Evolutionary conservation across 768 basidiomycete genomes (phyloP), one percentile per base, ranked within the genome.

Genomic region (Filobasidium floriforme): DNA sequence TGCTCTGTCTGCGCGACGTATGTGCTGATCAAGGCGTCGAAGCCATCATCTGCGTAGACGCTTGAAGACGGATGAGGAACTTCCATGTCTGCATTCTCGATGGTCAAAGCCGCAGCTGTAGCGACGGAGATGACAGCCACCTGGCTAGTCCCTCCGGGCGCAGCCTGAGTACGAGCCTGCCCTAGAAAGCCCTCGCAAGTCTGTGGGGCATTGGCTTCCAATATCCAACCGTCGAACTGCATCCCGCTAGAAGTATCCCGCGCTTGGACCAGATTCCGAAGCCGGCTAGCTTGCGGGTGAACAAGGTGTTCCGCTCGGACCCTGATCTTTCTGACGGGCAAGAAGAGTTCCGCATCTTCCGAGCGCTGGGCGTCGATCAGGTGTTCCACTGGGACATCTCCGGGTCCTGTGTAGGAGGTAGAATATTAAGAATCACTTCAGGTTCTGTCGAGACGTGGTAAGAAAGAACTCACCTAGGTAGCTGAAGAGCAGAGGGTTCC

Each of bases 201-300:
- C 5, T 29, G 6, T 1, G 64, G 64, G 24, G 64, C 64, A 1
- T 55, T 60, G 4, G 44, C 59, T 28, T 60, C 64, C 19, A 51
- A 37, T n/a, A 65, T 49, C 18, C 41, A 65, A 4, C 64, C 64
- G 18, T 28, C 43, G 29, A 65, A 65, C 28, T 26, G 43, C 28
- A 65, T 15, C 4, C 57, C 64, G 37, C 19, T 46, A 12, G 64
- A 65, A 41, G 46, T 43, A 9, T 28, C 49, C 57, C 44, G 49
- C 44, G 22, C 46, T 49, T 49, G 46, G 2, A 49, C 46, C 5
- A 49, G 46, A 14, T 59, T 43, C 59, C 59, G 52, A 32, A 59
- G 59, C 14, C 59, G 57, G 5, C 57, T 28, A 18, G 64, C 64
- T n/a, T 49, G 55, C 5, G 64, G 57, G 49, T 65, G 64, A 32